Conservation (phyloP, 768 basidiomycete genomes). For the Leucogyrophana mollusca region DNA sequence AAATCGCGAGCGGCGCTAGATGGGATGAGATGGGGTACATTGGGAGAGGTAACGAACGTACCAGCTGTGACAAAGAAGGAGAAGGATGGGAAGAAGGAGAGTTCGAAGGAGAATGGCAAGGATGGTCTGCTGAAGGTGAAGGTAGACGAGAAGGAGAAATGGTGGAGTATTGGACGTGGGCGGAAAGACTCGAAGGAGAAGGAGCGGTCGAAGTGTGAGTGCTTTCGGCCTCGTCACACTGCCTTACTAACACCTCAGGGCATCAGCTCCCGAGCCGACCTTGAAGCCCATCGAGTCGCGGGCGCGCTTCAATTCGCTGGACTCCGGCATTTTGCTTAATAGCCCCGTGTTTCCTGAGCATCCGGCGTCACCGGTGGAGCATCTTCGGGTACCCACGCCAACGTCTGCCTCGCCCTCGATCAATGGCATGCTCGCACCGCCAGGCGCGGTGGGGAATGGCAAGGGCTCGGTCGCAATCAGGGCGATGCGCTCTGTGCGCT, state of each 20-base stretch:
- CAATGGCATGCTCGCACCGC: conserved; percentile 38
- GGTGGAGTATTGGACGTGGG: conserved; percentile 82
- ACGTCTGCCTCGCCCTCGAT: conserved; percentile 31
- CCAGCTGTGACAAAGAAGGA: conserved; percentile 26
- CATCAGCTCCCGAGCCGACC: conserved; percentile 47
- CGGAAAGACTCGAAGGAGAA: conserved; percentile 73
- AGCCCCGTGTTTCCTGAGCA: conserved; percentile 15
- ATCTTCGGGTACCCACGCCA: conserved; percentile 19
- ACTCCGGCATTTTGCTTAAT: conserved; percentile 37
- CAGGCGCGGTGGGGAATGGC: conserved; percentile 22
- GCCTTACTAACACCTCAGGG: background rate
- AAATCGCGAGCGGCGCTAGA: conserved; percentile 62
- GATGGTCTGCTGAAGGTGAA: conserved; percentile 36
- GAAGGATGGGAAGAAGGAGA: conserved; percentile 38
- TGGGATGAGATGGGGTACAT: conserved; percentile 53
- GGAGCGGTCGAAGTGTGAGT: conserved; percentile 36
- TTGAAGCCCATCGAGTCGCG: conserved; percentile 32
- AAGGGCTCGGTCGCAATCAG: conserved; percentile 72
- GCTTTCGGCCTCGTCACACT: background rate
- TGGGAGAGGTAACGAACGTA: conserved; percentile 63
- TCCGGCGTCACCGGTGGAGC: conserved; percentile 10
- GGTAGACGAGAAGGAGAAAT: conserved; percentile 56
- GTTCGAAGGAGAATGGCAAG: conserved; percentile 12
- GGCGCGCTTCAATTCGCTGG: conserved; percentile 66
- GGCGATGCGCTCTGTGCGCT: conserved; percentile 75